A percentile compares a stretch with the other conserved stretches of the same genome.
Conservation (phyloP, 169 alveolate species). For the Toxoplasma gondii region DNA sequence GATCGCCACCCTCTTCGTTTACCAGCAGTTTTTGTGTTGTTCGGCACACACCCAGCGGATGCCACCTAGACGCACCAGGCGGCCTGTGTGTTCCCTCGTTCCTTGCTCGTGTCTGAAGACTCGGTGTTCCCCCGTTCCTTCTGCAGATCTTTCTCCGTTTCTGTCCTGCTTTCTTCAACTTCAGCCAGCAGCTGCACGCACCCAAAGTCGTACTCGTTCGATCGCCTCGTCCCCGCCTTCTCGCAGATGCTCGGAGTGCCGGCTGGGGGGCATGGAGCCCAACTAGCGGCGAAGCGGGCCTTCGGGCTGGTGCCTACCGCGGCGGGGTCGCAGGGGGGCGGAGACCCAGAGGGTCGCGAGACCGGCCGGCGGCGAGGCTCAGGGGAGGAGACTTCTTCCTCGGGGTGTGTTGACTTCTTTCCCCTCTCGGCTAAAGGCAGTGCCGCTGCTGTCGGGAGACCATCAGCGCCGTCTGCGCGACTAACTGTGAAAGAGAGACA, state of each 20-base stretch:
- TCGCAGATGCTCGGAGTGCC: neutral
- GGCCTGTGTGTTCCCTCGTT: too few species aligned
- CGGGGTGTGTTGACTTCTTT: neutral
- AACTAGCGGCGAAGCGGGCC: neutral
- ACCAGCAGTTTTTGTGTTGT: too few species aligned
- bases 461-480: neutral
- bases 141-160: too few species aligned
- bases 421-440: neutral
- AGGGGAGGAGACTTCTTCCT: neutral
- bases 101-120: too few species aligned
- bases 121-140: too few species aligned
- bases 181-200: neutral
- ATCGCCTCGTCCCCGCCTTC: neutral
- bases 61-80: too few species aligned
- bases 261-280: neutral
- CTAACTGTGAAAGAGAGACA: neutral
- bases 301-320: neutral
- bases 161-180: too few species aligned
- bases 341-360: neutral
- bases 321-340: neutral
- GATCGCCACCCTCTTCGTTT: too few species aligned
- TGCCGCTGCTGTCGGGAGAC: neutral
- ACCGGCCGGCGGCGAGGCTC: neutral
- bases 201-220: conserved; percentile 1
- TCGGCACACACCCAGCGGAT: too few species aligned